These are phyloP conservation scores for Paramecium octaurelia DNA, from an alignment of 73 alveolate genomes.

Conservation along the genomic window DNA sequence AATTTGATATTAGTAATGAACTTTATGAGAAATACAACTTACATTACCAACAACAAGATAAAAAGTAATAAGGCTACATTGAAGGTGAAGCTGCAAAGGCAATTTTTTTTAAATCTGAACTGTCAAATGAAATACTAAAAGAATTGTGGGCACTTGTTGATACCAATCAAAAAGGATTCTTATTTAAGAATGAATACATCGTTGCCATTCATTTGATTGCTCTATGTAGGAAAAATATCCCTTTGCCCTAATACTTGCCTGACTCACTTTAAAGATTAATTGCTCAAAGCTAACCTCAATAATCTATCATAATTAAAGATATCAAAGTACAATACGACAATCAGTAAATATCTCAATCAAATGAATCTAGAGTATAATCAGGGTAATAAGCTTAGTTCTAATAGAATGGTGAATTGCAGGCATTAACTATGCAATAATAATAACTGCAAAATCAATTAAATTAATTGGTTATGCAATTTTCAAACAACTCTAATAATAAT, in stretches of 20 bases:
- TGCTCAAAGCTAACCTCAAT: background rate
- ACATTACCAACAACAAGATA: background rate
- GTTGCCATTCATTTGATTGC: constrained; percentile 37
- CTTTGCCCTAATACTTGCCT: background rate
- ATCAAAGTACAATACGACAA: background rate
- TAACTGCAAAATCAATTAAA: background rate
- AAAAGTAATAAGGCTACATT: background rate
- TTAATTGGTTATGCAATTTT: background rate
- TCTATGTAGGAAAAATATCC: background rate
- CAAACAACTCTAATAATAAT: background rate
- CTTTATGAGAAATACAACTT: background rate
- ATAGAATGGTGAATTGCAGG: background rate
- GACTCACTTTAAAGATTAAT: background rate
- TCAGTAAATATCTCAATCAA: background rate
- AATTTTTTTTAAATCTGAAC: background rate
- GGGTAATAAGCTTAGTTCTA: background rate
- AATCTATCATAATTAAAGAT: background rate
- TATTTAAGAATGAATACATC: constrained; percentile 10
- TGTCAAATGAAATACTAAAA: background rate
- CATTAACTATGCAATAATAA: background rate
- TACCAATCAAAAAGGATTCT: background rate
- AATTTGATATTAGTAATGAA: background rate
- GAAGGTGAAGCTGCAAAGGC: background rate
- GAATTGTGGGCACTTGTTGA: constrained; percentile 30
- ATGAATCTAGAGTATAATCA: background rate